Percentiles rank a stretch among this genome's conserved stretches.
phyloP scores from a whole-genome alignment of 306 rosid species.

The Delonix regia region DNA sequence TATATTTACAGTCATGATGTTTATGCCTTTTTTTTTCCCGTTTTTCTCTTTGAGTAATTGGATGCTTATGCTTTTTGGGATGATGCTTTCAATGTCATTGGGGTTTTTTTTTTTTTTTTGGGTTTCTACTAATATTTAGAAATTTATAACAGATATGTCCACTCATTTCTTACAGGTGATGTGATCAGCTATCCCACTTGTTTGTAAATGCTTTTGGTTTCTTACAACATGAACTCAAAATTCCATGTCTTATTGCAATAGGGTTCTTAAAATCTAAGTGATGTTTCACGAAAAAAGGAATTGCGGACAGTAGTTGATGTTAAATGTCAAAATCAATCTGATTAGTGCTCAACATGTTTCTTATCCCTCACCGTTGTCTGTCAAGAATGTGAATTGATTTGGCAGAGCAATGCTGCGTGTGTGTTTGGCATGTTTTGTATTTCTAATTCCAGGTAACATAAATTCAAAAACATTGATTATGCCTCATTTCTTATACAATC shows the following conservation, averaged over 20 bases:
- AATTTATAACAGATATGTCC: not conserved
- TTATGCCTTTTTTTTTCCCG: too few relatives aligned
- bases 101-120: not conserved
- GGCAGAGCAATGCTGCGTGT: not conserved
- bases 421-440: not conserved
- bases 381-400: not conserved
- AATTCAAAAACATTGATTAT: not conserved
- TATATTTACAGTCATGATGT: not conserved
- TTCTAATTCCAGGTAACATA: conserved; percentile 2
- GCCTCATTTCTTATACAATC: not conserved
- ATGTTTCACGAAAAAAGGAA: not conserved
- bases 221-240: not conserved
- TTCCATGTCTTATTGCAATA: not conserved
- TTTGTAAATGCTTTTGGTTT: conserved; percentile 1
- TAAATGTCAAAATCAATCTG: not conserved
- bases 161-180: not conserved
- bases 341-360: not conserved
- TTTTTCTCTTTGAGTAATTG: not conserved
- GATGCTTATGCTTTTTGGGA: not conserved
- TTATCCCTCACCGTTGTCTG: not conserved
- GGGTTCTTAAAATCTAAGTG: not conserved
- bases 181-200: not conserved
- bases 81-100: not conserved
- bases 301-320: not conserved
- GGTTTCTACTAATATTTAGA: not conserved